Conservation (phyloP, 106 monocot genomes). For the Hemerocallis citrina region DNA sequence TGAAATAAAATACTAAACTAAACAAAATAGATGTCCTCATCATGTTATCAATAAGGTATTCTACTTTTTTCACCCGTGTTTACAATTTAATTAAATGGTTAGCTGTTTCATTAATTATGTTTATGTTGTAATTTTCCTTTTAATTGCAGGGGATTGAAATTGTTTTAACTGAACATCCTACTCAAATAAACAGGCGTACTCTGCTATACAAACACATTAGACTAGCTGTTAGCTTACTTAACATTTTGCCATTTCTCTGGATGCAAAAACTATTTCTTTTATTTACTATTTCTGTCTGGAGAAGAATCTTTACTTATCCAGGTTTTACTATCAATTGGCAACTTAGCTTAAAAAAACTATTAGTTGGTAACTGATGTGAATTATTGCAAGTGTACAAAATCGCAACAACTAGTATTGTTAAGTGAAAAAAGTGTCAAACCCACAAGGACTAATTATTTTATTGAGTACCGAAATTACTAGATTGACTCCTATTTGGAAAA, state of each 20-base stretch:
- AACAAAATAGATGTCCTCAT: too few species aligned
- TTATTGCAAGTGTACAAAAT: too few species aligned
- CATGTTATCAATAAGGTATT: conserved; percentile 77
- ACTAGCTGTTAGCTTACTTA: conserved; percentile 50
- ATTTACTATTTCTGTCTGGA: conserved; percentile 3
- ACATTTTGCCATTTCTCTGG: neutral
- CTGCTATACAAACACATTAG: conserved; percentile 93
- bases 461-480: too few species aligned
- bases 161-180: conserved; percentile 93
- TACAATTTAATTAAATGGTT: neutral
- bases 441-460: too few species aligned
- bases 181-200: conserved; percentile 94
- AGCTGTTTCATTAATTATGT: neutral
- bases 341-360: too few species aligned
- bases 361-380: too few species aligned
- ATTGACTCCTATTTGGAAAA: too few species aligned
- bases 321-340: too few species aligned
- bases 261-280: neutral
- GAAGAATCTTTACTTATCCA: too few species aligned
- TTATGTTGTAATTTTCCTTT: neutral
- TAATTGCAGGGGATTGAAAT: conserved; percentile 74
- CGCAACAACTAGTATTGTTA: too few species aligned
- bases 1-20: too few species aligned
- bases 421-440: too few species aligned
- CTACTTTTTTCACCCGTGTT: neutral